Evolutionary conservation across 2,329 filamentous ascomycete genomes (phyloP), one percentile per base, ranked within the genome.

Genomic region (Sporothrix variecibatus): DNA sequence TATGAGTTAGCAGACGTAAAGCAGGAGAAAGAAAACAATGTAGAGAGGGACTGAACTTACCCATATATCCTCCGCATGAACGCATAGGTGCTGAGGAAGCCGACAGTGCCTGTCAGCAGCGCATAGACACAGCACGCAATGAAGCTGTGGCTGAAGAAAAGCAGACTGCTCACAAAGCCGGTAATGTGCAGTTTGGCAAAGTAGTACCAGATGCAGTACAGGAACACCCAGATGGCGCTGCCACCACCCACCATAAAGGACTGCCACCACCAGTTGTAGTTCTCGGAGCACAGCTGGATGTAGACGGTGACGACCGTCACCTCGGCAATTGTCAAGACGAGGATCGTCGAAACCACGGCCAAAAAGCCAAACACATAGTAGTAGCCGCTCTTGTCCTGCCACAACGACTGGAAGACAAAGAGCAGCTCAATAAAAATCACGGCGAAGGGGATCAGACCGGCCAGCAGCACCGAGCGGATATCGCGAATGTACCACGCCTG

Each of bases 261-360:
- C 81, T 93, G 92, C 94, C 94, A 97, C 93, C 93, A 96, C 94
- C 94, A 97, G 81, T 94, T 89, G 82, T 96, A 92, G 82, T 97
- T 94, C 87, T 97, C 94, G 1, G 90, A 87, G 83, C 93, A 95
- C 23, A 97, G 88, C 83, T 94, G 92, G 67, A 93, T 88, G 82
- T 97, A 97, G 20, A 94, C 92, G 1, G 91, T 91, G 74, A 97
- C 93, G 28, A 97, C 89, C 0, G 93, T 95, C 71, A 95, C 93
- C 83, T 96, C 93, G 78, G 93, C 90, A 40, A 97, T 89, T 0
- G 93, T 94, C 58, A 96, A 82, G 40, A 94, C 86, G 9, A 96
- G 83, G 74, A 96, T 92, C 12, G 89, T 84, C 31, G 87, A 91
- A 11, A 96, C 92, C 20, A 94, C 90, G 8, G 91, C 90, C 76